Evolutionary conservation across 371 early-diverging fungal genomes (phyloP), one percentile per base, ranked within the genome.

Genomic region (Mucor circinelloides): DNA sequence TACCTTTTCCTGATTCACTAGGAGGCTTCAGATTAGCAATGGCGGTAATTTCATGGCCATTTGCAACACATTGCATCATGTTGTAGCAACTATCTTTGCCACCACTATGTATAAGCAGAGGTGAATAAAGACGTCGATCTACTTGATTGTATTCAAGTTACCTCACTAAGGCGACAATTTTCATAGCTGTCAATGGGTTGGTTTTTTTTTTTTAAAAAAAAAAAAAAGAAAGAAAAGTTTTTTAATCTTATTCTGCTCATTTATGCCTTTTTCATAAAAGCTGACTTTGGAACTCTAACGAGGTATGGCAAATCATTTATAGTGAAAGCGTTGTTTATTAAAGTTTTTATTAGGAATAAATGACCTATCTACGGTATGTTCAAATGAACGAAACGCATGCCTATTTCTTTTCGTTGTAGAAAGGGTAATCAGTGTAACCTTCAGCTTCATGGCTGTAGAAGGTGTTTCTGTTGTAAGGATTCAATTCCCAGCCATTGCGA

Each of bases 51-150:
- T 93, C 86, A 80, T 99, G 99, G 1, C 98, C 99, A 73, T 97
- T 85, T 36, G 95, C 93, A 4, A 93, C 93, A 80, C 97, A 94
- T 79, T 97, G 93, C 89, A 98, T 89, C 89, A 98, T 88, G 73
- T 98, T 96, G 81, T 94, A 99, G 72, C 95, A 93, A 79, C 97
- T 96, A 79, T 99, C 99, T 83, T 99, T 99, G 44, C 99, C 99
- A 36, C 99, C 99, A 78, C 99, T 95, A 9, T 25, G 12, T 19
- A 13, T 10, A 34, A 34, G 15, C 10, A 0, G 48, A 15, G 38
- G 30, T 62, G 10, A n/a, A 32, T 32, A 50, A 50, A 25, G n/a
- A 23, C 3, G 10, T 1, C 23, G 12, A 50, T 50, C 13, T 15
- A 6, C 9, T 36, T 58, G 15, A 25, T 1, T 25, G 7, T 27